These are phyloP conservation scores for Taphrina flavorubra DNA, from an alignment of 1,139 yeast genomes.

Conservation along the genomic window DNA sequence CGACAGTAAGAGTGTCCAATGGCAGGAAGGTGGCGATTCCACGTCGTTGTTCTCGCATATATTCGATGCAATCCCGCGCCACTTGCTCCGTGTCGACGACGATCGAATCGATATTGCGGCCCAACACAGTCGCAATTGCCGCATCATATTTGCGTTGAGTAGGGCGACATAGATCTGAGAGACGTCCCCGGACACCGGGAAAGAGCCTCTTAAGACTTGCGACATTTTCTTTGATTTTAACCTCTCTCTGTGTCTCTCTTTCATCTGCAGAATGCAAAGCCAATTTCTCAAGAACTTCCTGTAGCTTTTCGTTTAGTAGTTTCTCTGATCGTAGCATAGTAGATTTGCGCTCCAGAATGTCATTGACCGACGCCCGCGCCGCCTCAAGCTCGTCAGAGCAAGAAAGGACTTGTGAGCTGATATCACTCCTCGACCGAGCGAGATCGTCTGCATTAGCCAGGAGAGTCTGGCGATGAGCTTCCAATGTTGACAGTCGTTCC, in stretches of 20 bases:
- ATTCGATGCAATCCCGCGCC: slow-evolving; percentile 82
- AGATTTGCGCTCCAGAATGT: slow-evolving; percentile 58
- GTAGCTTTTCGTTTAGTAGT: slow-evolving; percentile 66
- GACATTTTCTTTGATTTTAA: slow-evolving; percentile 72
- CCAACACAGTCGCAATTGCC: slow-evolving; percentile 81
- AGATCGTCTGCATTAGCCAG: slow-evolving; percentile 40
- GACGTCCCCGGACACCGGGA: slow-evolving; percentile 82
- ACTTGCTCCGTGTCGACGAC: slow-evolving; percentile 76
- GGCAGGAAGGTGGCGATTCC: slow-evolving; percentile 92
- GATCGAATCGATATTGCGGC: slow-evolving; percentile 78
- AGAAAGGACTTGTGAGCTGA: slow-evolving; percentile 50
- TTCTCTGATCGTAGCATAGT: slow-evolving; percentile 59
- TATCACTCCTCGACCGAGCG: slow-evolving; percentile 45
- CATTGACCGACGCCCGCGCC: slow-evolving; percentile 56
- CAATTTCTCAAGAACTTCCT: slow-evolving; percentile 65
- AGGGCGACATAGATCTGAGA: slow-evolving; percentile 81
- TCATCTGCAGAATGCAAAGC: slow-evolving; percentile 77
- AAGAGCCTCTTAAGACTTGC: slow-evolving; percentile 68
- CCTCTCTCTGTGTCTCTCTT: slow-evolving; percentile 75
- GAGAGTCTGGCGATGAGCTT: slow-evolving; percentile 7
- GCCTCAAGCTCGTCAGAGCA: slow-evolving; percentile 49
- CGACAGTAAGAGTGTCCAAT: slow-evolving; percentile 73
- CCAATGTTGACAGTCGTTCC: slow-evolving; percentile 49
- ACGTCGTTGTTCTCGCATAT: slow-evolving; percentile 80
- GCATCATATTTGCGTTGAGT: slow-evolving; percentile 72